Evolutionary conservation across 768 basidiomycete species (phyloP), one percentile per base, ranked within the genome.

Genomic region (Pulveroboletus sp.): DNA sequence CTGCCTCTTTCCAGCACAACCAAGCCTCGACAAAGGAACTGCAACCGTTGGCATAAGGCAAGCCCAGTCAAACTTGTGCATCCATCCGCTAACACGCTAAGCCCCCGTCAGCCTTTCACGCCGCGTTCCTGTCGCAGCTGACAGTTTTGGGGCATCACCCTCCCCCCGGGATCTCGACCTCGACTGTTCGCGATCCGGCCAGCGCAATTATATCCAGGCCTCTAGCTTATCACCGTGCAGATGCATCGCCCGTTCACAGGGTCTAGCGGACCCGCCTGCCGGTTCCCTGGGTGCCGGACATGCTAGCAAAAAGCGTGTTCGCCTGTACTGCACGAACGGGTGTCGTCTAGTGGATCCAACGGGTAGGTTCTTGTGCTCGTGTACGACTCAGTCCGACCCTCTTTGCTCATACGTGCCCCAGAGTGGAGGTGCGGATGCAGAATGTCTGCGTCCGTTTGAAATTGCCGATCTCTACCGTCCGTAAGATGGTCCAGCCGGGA

Each of bases 131-230:
- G 57, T 57, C 36, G 41, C 43, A 38, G 11, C 11, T 67, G 65
- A 67, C 65, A 67, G 67, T 58, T 66, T 69, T 69, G 55, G 65
- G 65, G 65, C 60, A 31, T 27, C 51, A 59, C 39, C 21, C 21
- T 21, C 54, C 51, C 38, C 45, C 39, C 52, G 28, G 38, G 10
- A 21, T 21, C 21, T 21, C 21, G 21, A 21, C 21, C 21, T 21
- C 11, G 35, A 42, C 33, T 33, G 44, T 4, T 17, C 28, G 27
- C 28, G 35, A 32, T 28, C 37, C 15, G 43, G 35, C 33, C 18
- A 21, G 26, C 26, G 38, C 47, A 44, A 40, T 51, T 30, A 35
- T 35, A 35, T 15, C 33, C 33, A 7, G 33, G 31, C 43, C 32
- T 40, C 31, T 42, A 31, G 27, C 17, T 30, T 45, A 43, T 61